A percentile compares a stretch with the other conserved stretches of the same genome.
phyloP scores from a whole-genome alignment of 768 basidiomycete species.

The Dioszegia hungarica region DNA sequence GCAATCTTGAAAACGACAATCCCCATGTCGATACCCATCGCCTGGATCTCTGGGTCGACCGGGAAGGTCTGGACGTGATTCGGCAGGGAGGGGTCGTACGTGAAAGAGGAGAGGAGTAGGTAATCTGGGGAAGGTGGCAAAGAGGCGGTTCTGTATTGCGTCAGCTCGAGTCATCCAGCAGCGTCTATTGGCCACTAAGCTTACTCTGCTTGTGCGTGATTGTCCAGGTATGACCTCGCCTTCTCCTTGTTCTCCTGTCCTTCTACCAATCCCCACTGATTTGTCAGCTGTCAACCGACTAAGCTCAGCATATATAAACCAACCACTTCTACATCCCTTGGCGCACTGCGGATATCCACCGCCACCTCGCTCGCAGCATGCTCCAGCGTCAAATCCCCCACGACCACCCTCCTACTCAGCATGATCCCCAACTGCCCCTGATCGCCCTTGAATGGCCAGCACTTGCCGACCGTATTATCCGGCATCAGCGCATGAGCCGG shows the following conservation, averaged over 20 bases:
- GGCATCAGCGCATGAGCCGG: slow-evolving; percentile 85
- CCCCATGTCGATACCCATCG: slow-evolving; percentile 74
- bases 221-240: slow-evolving; percentile 54
- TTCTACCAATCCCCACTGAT: slow-evolving; percentile 74
- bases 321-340: slow-evolving; percentile 72
- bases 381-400: slow-evolving; percentile 73
- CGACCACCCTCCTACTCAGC: slow-evolving; percentile 61
- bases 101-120: slow-evolving; percentile 65
- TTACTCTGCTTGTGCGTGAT: slow-evolving; percentile 9
- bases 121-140: slow-evolving; percentile 25
- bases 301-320: slow-evolving; percentile 9
- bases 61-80: slow-evolving; percentile 74
- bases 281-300: background rate
- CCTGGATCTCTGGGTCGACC: slow-evolving; percentile 62
- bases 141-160: background rate
- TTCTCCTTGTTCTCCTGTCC: slow-evolving; percentile 66
- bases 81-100: slow-evolving; percentile 58
- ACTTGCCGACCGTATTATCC: slow-evolving; percentile 73
- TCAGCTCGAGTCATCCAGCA: background rate
- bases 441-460: slow-evolving; percentile 84
- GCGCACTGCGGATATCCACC: slow-evolving; percentile 73
- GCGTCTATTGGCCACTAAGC: background rate
- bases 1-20: slow-evolving; percentile 72
- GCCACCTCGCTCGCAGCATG: slow-evolving; percentile 80
- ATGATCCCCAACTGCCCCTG: slow-evolving; percentile 77